phyloP scores from a whole-genome alignment of 305 asterid genomes.

The Ajuga reptans region DNA sequence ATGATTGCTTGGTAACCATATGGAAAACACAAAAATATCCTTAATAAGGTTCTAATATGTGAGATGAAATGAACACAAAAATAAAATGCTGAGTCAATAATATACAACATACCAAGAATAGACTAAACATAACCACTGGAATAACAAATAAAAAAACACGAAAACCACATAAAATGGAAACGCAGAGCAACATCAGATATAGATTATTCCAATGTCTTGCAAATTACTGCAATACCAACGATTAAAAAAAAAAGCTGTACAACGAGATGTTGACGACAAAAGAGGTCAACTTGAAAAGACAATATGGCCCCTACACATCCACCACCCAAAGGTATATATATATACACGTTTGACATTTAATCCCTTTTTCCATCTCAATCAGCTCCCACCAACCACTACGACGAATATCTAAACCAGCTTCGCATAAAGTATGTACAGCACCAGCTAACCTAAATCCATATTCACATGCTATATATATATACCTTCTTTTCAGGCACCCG shows the following conservation, averaged over 20 bases:
- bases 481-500: not conserved
- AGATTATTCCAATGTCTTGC: constrained; percentile 3
- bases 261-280: not conserved
- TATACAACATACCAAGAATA: too few species aligned
- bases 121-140: too few species aligned
- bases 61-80: too few species aligned
- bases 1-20: too few species aligned
- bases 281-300: not conserved
- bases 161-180: not conserved
- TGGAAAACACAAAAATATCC: too few species aligned
- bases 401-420: not conserved
- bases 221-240: not conserved
- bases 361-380: constrained; percentile 6
- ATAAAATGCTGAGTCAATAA: too few species aligned
- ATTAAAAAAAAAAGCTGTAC: constrained; percentile 19
- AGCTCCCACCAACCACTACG: constrained; percentile 19
- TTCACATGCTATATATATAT: constrained; percentile 42
- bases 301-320: constrained; percentile 1
- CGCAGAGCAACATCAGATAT: not conserved
- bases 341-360: constrained; percentile 11
- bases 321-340: constrained; percentile 13
- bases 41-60: too few species aligned
- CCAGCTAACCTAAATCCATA: constrained; percentile 34
- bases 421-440: constrained; percentile 20
- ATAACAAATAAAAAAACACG: not conserved